A percentile compares a stretch with the other conserved stretches of the same genome.
phyloP scores from a whole-genome alignment of 2,329 filamentous ascomycete species.

The Neonectria coccinea region DNA sequence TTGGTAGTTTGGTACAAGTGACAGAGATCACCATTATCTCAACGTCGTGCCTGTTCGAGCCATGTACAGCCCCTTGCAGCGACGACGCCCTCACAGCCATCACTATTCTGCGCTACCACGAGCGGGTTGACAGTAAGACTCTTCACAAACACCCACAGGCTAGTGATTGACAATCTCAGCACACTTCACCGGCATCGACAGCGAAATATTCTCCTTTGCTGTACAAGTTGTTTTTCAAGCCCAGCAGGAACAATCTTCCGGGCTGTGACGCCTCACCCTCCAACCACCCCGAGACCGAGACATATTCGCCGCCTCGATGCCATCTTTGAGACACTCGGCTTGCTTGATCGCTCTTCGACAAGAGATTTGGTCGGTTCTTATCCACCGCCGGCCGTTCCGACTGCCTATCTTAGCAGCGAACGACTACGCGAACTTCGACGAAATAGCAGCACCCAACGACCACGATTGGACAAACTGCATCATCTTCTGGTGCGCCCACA shows the following conservation, averaged over 20 bases:
- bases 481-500: slow-evolving; percentile 29
- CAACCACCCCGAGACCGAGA: slow-evolving; percentile 26
- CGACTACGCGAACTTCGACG: slow-evolving; percentile 27
- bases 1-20: slow-evolving; percentile 31
- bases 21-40: slow-evolving; percentile 34
- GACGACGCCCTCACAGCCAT: slow-evolving; percentile 36
- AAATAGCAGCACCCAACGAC: slow-evolving; percentile 19
- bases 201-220: slow-evolving; percentile 30
- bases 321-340: slow-evolving; percentile 28
- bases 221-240: slow-evolving; percentile 31
- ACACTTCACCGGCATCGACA: slow-evolving; percentile 30
- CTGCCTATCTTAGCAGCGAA: slow-evolving; percentile 25
- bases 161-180: slow-evolving; percentile 5
- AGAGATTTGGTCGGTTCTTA: slow-evolving; percentile 33
- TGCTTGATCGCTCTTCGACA: slow-evolving; percentile 30
- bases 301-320: slow-evolving; percentile 25
- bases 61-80: slow-evolving; percentile 33
- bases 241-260: slow-evolving; percentile 18
- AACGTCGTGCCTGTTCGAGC: slow-evolving; percentile 30
- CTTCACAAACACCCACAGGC: too few species aligned
- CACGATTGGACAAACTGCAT: slow-evolving; percentile 34
- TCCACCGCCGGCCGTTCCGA: slow-evolving; percentile 28
- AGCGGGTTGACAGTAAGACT: slow-evolving; percentile 31
- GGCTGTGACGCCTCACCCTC: slow-evolving; percentile 20
- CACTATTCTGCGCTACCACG: slow-evolving; percentile 32